Conservation (phyloP, 495 filamentous ascomycete species). For the Penicillium soppii region DNA sequence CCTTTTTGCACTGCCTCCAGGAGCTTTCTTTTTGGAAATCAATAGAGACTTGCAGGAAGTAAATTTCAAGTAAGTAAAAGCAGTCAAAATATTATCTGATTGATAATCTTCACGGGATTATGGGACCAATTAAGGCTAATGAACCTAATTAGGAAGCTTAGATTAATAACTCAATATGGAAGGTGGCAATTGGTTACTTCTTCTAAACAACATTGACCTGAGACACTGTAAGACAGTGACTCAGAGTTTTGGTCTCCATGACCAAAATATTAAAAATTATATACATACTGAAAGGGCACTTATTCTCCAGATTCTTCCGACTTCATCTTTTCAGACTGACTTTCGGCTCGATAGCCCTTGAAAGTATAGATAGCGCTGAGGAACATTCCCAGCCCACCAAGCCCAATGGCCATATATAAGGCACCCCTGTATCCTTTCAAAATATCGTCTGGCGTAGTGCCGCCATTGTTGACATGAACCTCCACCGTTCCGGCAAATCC, state of each 20-base stretch:
- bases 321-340: not conserved
- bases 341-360: constrained; percentile 16
- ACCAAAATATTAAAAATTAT: too few species aligned
- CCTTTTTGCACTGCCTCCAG: too few species aligned
- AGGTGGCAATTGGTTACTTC: too few species aligned
- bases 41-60: not conserved
- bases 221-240: too few species aligned
- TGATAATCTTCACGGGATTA: not conserved
- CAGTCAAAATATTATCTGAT: not conserved
- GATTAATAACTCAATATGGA: not conserved
- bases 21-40: not conserved
- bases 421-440: constrained; percentile 36
- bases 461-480: constrained; percentile 45
- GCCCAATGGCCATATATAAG: constrained; percentile 30
- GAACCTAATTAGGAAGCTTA: not conserved
- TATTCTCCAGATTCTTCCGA: not conserved
- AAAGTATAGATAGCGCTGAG: constrained; percentile 15
- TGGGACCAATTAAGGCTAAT: not conserved
- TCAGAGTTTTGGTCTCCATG: too few species aligned
- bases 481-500: constrained; percentile 65
- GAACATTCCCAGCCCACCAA: constrained; percentile 21
- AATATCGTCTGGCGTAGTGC: constrained; percentile 21
- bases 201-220: too few species aligned
- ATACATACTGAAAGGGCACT: too few species aligned
- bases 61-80: too few species aligned